A percentile compares a stretch with the other conserved stretches of the same genome.
Conservation (phyloP, 2,329 filamentous ascomycete genomes). For the Exophiala mesophila region DNA sequence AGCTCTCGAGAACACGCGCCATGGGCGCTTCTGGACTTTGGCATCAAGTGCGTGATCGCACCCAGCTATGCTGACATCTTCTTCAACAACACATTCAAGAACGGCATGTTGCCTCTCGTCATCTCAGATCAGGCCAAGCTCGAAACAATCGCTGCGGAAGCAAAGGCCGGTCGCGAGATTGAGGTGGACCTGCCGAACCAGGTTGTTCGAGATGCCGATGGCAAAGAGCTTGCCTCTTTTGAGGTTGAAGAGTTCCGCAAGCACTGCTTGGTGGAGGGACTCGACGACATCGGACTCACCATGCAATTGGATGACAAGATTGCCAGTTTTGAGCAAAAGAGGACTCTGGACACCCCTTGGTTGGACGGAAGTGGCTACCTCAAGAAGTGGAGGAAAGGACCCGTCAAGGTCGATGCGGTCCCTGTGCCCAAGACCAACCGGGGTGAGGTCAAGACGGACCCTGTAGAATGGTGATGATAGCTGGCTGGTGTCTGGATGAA, state of each 20-base stretch:
- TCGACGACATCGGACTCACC: conserved; percentile 93
- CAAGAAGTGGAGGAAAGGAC: conserved; percentile 48
- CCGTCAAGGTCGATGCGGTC: conserved; percentile 59
- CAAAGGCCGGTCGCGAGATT: conserved; percentile 72
- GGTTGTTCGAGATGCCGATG: conserved; percentile 68
- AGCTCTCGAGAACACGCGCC: conserved; percentile 91
- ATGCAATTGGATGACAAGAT: conserved; percentile 93
- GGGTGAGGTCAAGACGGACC: conserved; percentile 76
- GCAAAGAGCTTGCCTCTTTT: conserved; percentile 70
- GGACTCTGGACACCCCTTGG: conserved; percentile 79
- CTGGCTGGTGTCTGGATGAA: no score
- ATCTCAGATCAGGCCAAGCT: conserved; percentile 63
- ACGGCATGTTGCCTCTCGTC: conserved; percentile 88
- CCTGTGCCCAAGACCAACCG: conserved; percentile 85
- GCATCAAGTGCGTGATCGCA: conserved; percentile 89
- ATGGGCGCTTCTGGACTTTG: conserved; percentile 94
- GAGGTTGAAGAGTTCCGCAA: conserved; percentile 91
- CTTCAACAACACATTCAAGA: conserved; percentile 99
- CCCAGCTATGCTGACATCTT: conserved; percentile 89
- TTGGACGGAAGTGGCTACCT: conserved; percentile 83
- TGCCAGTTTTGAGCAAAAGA: conserved; percentile 69
- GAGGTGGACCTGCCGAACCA: conserved; percentile 87
- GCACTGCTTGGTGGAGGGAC: conserved; percentile 86
- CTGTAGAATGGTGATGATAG: conserved; percentile 76
- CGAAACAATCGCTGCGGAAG: conserved; percentile 68